These are phyloP conservation scores for Lophiotrema nucula DNA, from an alignment of 495 filamentous ascomycete genomes.

Conservation along the genomic window DNA sequence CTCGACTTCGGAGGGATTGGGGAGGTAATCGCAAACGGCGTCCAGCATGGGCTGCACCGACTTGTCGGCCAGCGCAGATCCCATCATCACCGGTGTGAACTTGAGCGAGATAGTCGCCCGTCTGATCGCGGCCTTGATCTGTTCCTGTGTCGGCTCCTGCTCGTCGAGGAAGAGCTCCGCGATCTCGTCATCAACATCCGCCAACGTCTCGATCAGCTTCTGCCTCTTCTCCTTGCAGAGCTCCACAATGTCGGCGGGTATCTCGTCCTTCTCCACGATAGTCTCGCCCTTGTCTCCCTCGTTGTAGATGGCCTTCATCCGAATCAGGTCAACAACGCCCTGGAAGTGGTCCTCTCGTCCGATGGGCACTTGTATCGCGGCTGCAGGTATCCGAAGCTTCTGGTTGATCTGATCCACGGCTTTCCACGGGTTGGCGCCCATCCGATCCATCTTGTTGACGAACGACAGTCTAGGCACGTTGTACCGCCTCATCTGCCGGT, in stretches of 20 bases:
- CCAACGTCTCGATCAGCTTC: conserved; percentile 89
- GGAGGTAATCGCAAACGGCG: conserved; percentile 92
- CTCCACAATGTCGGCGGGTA: conserved; percentile 72
- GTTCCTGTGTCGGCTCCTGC: conserved; percentile 65
- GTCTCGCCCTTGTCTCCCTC: conserved; percentile 74
- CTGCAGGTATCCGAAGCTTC: conserved; percentile 88
- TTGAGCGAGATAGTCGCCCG: conserved; percentile 82
- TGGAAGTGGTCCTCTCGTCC: conserved; percentile 88
- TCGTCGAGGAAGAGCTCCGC: conserved; percentile 95
- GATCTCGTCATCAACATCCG: conserved; percentile 97
- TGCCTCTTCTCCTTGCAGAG: conserved; percentile 75
- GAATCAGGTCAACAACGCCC: conserved; percentile 90
- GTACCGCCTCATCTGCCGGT: conserved; percentile 97
- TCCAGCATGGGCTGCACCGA: conserved; percentile 96
- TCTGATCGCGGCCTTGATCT: conserved; percentile 88
- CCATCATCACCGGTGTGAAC: conserved; percentile 96
- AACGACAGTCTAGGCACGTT: conserved; percentile 95
- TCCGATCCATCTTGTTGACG: conserved; percentile 99
- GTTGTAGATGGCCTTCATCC: conserved; percentile 91
- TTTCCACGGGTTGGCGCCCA: conserved; percentile 98
- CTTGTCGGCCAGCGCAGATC: conserved; percentile 91
- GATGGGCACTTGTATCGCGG: conserved; percentile 94
- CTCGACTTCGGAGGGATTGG: conserved; percentile 86
- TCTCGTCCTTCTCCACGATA: conserved; percentile 71
- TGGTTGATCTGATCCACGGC: conserved; percentile 95